phyloP scores from a whole-genome alignment of 306 rosid species.

The Cucumis hystrix region DNA sequence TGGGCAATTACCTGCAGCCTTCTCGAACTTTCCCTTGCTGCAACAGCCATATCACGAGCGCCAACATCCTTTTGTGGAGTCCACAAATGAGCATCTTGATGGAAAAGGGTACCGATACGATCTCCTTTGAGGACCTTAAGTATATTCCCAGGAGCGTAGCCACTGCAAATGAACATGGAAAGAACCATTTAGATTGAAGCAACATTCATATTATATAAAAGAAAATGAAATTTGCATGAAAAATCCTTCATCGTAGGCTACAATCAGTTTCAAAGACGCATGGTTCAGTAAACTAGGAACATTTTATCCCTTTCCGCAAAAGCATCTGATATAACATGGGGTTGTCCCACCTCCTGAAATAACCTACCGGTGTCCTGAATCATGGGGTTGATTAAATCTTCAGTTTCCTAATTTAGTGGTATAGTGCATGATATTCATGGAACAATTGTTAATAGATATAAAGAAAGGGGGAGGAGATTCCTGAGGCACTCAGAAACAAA shows the following conservation, averaged over 20 bases:
- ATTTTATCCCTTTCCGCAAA: background rate
- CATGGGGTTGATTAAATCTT: background rate
- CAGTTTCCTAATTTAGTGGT: background rate
- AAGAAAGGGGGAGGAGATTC: background rate
- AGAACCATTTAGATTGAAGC: background rate
- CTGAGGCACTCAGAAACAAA: background rate
- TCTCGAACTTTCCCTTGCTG: constrained; percentile 95
- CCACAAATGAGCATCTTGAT: constrained; percentile 81
- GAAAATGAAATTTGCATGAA: background rate
- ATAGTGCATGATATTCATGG: background rate
- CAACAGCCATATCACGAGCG: constrained; percentile 85
- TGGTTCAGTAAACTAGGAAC: background rate
- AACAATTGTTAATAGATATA: background rate
- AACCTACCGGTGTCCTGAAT: background rate
- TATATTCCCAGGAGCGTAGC: constrained; percentile 60
- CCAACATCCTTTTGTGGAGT: constrained; percentile 45
- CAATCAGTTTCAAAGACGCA: background rate
- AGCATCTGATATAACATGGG: background rate
- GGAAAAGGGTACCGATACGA: constrained; percentile 82
- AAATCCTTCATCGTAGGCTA: background rate
- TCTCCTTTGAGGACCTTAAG: constrained; percentile 81
- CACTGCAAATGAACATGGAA: constrained; percentile 36
- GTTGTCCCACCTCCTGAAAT: background rate
- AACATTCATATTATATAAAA: background rate
- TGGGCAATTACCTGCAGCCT: constrained; percentile 60